phyloP scores from a whole-genome alignment of 1,139 yeast species.

The Yamadazyma blattariae region DNA sequence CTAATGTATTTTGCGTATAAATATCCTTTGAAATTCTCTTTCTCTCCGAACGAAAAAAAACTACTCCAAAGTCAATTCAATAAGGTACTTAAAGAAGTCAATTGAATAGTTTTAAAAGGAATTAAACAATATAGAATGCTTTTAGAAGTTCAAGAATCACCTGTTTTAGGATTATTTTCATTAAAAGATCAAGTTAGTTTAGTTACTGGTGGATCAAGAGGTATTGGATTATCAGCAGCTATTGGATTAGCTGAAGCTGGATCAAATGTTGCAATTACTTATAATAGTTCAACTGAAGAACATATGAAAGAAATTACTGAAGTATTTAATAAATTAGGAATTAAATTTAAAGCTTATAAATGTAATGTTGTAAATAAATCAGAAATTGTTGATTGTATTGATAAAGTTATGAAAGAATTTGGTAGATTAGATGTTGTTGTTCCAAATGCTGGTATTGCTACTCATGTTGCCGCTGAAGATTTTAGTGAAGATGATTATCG shows the following conservation, averaged over 20 bases:
- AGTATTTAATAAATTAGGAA: conserved; percentile 16
- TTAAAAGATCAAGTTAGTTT: conserved; percentile 33
- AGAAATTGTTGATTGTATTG: conserved; percentile 18
- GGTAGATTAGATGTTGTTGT: conserved; percentile 18
- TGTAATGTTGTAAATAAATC: conserved; percentile 18
- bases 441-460: conserved; percentile 19
- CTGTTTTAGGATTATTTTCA: conserved; percentile 22
- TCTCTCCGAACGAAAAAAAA: too few species aligned
- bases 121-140: too few species aligned
- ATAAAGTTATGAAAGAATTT: conserved; percentile 12
- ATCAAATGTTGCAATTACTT: conserved; percentile 24
- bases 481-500: conserved; percentile 35
- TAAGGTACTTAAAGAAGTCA: too few species aligned
- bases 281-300: conserved; percentile 34
- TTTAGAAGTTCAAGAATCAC: conserved; percentile 9
- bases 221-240: conserved; percentile 35
- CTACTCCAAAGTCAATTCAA: too few species aligned
- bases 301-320: conserved; percentile 17
- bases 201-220: conserved; percentile 35
- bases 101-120: too few species aligned
- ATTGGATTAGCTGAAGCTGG: conserved; percentile 34
- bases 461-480: conserved; percentile 32
- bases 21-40: too few species aligned
- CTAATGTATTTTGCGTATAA: too few species aligned
- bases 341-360: conserved; percentile 19